Percentiles rank a stretch among this genome's conserved stretches.
phyloP scores from a whole-genome alignment of 768 basidiomycete genomes.

The Boletus pseudopeckii region DNA sequence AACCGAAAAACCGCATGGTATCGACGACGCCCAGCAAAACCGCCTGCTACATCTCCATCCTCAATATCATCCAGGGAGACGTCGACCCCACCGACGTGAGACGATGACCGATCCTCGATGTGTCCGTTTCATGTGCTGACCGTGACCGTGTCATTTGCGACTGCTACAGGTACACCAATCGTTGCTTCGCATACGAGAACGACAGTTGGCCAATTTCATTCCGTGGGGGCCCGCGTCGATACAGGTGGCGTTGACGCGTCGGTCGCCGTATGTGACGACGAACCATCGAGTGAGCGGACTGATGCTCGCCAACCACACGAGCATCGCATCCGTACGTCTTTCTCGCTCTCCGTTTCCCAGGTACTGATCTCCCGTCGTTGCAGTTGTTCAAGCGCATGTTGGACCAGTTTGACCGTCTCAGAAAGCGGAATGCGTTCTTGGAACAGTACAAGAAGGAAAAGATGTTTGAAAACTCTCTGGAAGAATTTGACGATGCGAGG shows the following conservation, averaged over 20 bases:
- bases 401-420: slow-evolving; percentile 87
- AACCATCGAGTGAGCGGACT: slow-evolving; percentile 95
- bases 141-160: not conserved
- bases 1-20: slow-evolving; percentile 98
- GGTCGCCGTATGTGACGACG: slow-evolving; percentile 82
- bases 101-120: not conserved
- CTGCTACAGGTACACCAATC: slow-evolving; percentile 86
- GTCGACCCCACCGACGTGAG: slow-evolving; percentile 94
- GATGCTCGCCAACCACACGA: slow-evolving; percentile 99
- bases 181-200: slow-evolving; percentile 90
- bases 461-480: slow-evolving; percentile 88
- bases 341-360: no score
- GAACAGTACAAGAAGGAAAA: slow-evolving; percentile 98
- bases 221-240: slow-evolving; percentile 99
- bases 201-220: slow-evolving; percentile 95
- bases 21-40: slow-evolving; percentile 89
- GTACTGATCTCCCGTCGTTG: not conserved
- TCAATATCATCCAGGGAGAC: slow-evolving; percentile 98
- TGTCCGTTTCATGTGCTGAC: not conserved
- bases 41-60: slow-evolving; percentile 93
- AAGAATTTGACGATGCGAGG: slow-evolving; percentile 99
- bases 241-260: slow-evolving; percentile 92
- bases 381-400: slow-evolving; percentile 95
- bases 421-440: slow-evolving; percentile 89
- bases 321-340: slow-evolving; percentile 81